Conservation (phyloP, 768 basidiomycete genomes). For the Vararia minispora region DNA sequence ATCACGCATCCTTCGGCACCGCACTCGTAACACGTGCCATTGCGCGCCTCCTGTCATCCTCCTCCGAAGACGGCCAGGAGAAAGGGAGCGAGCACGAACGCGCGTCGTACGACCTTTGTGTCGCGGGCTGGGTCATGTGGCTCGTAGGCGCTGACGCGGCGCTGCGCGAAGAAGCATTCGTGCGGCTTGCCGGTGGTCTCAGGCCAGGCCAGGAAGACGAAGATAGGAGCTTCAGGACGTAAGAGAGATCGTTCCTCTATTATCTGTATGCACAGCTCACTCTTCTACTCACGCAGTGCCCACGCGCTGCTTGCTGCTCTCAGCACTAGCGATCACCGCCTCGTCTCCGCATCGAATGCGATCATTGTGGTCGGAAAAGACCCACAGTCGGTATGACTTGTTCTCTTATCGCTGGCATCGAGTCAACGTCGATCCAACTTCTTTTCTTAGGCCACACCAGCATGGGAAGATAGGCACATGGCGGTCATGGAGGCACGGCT, state of each 20-base stretch:
- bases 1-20: constrained; percentile 45
- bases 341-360: constrained; percentile 16
- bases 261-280: too few relatives aligned
- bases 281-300: constrained; percentile 14
- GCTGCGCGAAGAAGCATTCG: constrained; percentile 33
- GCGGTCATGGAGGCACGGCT: constrained; percentile 32
- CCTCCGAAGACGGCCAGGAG: constrained; percentile 1
- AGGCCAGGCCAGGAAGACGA: constrained; percentile 26
- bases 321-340: constrained; percentile 24
- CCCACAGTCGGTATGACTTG: too few relatives aligned
- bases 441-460: background rate
- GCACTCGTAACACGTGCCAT: constrained; percentile 38
- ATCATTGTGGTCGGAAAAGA: too few relatives aligned
- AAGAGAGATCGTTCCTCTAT: constrained; percentile 8
- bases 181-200: constrained; percentile 36
- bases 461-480: constrained; percentile 41
- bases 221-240: too few relatives aligned
- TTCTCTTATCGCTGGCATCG: too few relatives aligned
- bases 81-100: constrained; percentile 12
- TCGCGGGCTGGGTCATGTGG: constrained; percentile 68
- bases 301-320: constrained; percentile 30
- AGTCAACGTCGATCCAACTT: too few relatives aligned
- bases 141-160: constrained; percentile 26
- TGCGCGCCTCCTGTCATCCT: constrained; percentile 19
- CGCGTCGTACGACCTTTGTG: constrained; percentile 42